A percentile compares a stretch with the other conserved stretches of the same genome.
phyloP scores from a whole-genome alignment of 805 yeast genomes.

The Alloascoidea hylecoeti region DNA sequence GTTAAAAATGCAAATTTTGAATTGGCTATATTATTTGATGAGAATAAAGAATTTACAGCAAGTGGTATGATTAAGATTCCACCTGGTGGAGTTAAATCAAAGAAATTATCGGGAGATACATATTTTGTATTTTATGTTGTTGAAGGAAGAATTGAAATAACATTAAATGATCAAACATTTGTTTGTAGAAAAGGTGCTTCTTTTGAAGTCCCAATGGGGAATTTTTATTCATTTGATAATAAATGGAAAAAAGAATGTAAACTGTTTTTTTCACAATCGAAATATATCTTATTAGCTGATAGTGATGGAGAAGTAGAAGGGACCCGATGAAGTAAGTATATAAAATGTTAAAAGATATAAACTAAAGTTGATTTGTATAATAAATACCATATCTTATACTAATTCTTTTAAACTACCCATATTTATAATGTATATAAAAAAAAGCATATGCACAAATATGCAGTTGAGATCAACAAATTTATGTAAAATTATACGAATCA shows the following conservation, averaged over 20 bases:
- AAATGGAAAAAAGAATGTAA: not conserved
- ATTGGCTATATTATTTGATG: conserved; percentile 48
- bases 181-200: conserved; percentile 53
- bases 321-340: too few species aligned
- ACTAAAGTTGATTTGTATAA: too few species aligned
- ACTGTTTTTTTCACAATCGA: conserved; percentile 2
- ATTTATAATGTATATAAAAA: too few species aligned
- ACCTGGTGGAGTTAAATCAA: conserved; percentile 36
- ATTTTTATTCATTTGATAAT: conserved; percentile 27
- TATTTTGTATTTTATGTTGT: conserved; percentile 60
- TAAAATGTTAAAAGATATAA: too few species aligned
- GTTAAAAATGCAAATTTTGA: conserved; percentile 38
- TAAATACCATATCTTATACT: too few species aligned
- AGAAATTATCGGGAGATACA: conserved; percentile 42
- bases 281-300: conserved; percentile 1
- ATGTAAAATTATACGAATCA: too few species aligned
- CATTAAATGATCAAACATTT: conserved; percentile 37
- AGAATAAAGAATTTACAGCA: conserved; percentile 48
- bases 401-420: too few species aligned
- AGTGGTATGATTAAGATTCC: conserved; percentile 60
- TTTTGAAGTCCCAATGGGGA: conserved; percentile 60
- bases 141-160: conserved; percentile 50
- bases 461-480: too few species aligned
- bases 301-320: too few species aligned
- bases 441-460: too few species aligned